Percentiles rank a stretch among this genome's conserved stretches.
These are phyloP conservation scores for Corylus heterophylla DNA, from an alignment of 306 rosid species.

Conservation along the genomic window DNA sequence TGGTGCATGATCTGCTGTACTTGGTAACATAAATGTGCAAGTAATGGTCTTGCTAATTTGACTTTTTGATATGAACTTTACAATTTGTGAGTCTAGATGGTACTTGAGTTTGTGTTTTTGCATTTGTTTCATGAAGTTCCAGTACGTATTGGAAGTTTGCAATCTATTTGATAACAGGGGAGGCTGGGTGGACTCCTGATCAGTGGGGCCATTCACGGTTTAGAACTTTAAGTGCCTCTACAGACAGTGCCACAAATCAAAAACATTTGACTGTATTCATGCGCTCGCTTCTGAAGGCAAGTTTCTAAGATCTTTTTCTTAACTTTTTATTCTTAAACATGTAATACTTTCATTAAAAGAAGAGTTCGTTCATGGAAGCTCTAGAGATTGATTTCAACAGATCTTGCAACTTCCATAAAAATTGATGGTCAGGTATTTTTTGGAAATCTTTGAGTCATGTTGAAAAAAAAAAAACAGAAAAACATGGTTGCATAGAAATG, in stretches of 20 bases:
- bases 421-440: background rate
- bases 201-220: constrained; percentile 89
- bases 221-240: constrained; percentile 48
- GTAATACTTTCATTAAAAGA: background rate
- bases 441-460: background rate
- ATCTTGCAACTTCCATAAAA: background rate
- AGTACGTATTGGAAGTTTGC: constrained; percentile 25
- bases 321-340: constrained; percentile 9
- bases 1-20: background rate
- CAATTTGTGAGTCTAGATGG: constrained; percentile 11
- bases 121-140: constrained; percentile 23
- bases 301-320: constrained; percentile 26
- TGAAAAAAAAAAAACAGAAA: background rate
- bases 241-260: constrained; percentile 61
- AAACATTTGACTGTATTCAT: constrained; percentile 73
- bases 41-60: background rate
- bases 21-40: background rate
- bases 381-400: background rate
- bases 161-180: constrained; percentile 60
- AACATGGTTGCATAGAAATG: constrained; percentile 1
- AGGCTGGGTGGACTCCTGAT: constrained; percentile 96
- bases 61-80: background rate
- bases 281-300: constrained; percentile 86
- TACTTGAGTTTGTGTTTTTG: constrained; percentile 7
- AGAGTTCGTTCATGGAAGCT: background rate